Evolutionary conservation across 805 yeast species (phyloP).

Genomic region (Yarrowia alimentaria): DNA sequence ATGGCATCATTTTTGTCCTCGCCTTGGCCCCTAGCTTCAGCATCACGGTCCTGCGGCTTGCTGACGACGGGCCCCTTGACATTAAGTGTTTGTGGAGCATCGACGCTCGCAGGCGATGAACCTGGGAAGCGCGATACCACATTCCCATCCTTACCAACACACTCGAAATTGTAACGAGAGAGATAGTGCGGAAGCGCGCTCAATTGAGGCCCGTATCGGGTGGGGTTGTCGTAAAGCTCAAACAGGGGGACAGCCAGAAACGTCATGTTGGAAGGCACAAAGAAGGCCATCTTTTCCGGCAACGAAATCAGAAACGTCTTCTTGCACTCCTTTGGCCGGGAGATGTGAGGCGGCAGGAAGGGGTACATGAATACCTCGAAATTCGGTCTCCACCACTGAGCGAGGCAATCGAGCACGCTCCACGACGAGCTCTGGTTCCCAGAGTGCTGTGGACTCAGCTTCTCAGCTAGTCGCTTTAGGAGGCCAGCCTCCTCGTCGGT

Average conservation of each 20-base stretch:
- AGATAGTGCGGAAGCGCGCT: slow-evolving; percentile 42
- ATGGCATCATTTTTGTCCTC: no score
- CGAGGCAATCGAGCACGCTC: slow-evolving; percentile 39
- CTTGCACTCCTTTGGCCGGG: slow-evolving; percentile 41
- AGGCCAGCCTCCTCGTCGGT: slow-evolving; percentile 35
- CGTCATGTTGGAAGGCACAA: slow-evolving; percentile 39
- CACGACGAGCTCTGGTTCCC: slow-evolving; percentile 33
- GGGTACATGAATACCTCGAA: slow-evolving; percentile 40
- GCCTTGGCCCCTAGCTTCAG: no score
- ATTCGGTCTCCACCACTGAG: slow-evolving; percentile 42
- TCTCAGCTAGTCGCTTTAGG: slow-evolving; percentile 34
- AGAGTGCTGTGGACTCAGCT: slow-evolving; percentile 28
- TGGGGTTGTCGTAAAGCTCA: slow-evolving; percentile 39
- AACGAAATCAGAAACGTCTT: slow-evolving; percentile 38
- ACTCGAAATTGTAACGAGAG: slow-evolving; percentile 40
- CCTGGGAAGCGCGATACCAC: slow-evolving; percentile 30
- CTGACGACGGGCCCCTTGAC: no score
- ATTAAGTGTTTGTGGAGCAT: no score
- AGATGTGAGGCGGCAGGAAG: slow-evolving; percentile 40
- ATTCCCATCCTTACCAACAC: slow-evolving; percentile 35
- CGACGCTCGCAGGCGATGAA: slow-evolving; percentile 9
- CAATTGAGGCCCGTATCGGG: slow-evolving; percentile 39
- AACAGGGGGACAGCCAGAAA: slow-evolving; percentile 39
- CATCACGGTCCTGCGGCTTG: no score
- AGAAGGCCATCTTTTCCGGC: slow-evolving; percentile 36